Percentiles rank a stretch among this genome's conserved stretches.
phyloP scores from a whole-genome alignment of 2,329 filamentous ascomycete species.

The Fonsecaea pugnacius region DNA sequence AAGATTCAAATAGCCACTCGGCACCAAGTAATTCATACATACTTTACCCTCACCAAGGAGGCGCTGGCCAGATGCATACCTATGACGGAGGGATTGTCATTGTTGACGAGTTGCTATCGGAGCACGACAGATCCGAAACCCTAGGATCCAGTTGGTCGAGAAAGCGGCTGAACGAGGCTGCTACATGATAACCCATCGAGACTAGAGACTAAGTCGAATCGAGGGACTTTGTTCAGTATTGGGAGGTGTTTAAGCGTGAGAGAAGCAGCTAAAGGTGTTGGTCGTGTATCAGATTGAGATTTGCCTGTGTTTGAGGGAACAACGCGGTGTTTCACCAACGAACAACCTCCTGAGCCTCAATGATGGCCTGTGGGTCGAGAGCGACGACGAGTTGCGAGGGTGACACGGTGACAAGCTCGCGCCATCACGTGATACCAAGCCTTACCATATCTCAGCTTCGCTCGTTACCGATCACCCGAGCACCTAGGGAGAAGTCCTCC shows the following conservation, averaged over 20 bases:
- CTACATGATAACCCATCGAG: background rate
- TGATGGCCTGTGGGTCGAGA: background rate
- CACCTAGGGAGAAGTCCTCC: background rate
- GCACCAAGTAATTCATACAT: background rate
- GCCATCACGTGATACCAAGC: too few species aligned
- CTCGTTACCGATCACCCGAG: too few species aligned
- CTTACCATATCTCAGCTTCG: too few species aligned
- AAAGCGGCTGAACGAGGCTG: background rate
- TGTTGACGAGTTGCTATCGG: slow-evolving; percentile 4
- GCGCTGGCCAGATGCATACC: background rate
- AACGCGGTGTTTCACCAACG: background rate
- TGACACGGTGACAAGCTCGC: too few species aligned
- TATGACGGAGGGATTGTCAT: background rate
- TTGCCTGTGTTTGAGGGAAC: background rate
- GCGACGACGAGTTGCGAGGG: background rate
- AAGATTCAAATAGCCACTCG: background rate
- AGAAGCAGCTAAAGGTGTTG: background rate
- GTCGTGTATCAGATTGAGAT: background rate
- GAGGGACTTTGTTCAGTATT: background rate
- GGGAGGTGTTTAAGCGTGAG: background rate
- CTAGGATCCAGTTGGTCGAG: slow-evolving; percentile 2
- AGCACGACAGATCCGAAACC: slow-evolving; percentile 16
- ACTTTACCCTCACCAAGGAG: background rate
- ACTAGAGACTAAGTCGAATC: background rate
- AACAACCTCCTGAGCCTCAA: slow-evolving; percentile 3